Evolutionary conservation across 2,329 filamentous ascomycete species (phyloP), one percentile per base, ranked within the genome.

Genomic region (Pseudohalonectria lignicola): DNA sequence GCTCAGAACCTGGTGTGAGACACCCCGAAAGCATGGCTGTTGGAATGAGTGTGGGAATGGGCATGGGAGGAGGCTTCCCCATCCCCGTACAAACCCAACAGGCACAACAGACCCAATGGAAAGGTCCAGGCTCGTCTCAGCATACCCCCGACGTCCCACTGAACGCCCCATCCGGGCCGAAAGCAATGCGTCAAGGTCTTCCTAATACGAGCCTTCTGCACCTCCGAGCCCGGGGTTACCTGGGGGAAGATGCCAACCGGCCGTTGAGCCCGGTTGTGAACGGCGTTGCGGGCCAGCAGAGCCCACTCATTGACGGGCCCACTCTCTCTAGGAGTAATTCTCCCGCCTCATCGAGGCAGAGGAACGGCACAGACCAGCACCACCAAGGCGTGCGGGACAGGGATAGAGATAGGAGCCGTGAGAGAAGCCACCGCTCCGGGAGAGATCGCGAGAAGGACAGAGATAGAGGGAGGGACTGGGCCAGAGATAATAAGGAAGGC

Each of bases 101-200:
- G n/a, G n/a, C n/a, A n/a, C n/a, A n/a, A n/a, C n/a, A n/a, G n/a
- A n/a, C n/a, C n/a, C n/a, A n/a, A n/a, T n/a, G n/a, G n/a, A n/a
- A n/a, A n/a, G n/a, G n/a, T n/a, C n/a, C n/a, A n/a, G n/a, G n/a
- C n/a, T n/a, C n/a, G n/a, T n/a, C n/a, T n/a, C n/a, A n/a, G n/a
- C n/a, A n/a, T n/a, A n/a, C n/a, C n/a, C n/a, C 57, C 17, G 62
- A 63, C 45, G 62, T 69, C 37, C 76, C 76, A 32, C 58, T 78
- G 61, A 86, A 71, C 62, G 92, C 92, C 20, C 92, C 92, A 20
- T 94, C 83, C 39, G 92, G 88, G 9, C 92, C 92, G 34, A 88
- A 92, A 61, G 92, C 92, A 15, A 94, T 96, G 86, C 76, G 90
- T 45, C 82, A 92, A 59, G 86, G 87, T 21, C 67, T 87, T 10